Conservation (phyloP, 495 filamentous ascomycete genomes). For the Cairneyella variabilis region DNA sequence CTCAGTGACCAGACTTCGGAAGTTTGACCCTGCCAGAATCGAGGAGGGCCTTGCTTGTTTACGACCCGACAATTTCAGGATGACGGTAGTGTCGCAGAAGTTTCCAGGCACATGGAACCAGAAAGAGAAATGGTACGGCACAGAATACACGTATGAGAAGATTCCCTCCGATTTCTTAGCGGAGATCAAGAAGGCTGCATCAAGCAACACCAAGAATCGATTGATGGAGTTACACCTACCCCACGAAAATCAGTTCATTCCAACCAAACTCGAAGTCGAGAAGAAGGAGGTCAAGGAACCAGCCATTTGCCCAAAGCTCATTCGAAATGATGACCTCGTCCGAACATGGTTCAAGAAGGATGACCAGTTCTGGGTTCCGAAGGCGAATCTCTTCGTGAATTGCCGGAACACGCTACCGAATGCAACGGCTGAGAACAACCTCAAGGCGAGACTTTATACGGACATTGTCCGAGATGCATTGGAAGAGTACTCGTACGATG, state of each 20-base stretch:
- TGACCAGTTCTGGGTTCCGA: slow-evolving; percentile 97
- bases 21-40: slow-evolving; percentile 74
- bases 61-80: slow-evolving; percentile 83
- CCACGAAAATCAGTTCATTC: slow-evolving; percentile 94
- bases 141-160: slow-evolving; percentile 82
- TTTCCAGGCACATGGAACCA: slow-evolving; percentile 80
- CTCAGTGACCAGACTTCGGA: slow-evolving; percentile 46
- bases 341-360: slow-evolving; percentile 99
- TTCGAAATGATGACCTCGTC: slow-evolving; percentile 78
- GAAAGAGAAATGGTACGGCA: slow-evolving; percentile 97
- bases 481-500: slow-evolving; percentile 94
- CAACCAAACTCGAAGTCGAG: slow-evolving; percentile 88
- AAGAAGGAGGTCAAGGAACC: slow-evolving; percentile 82
- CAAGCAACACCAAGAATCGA: slow-evolving; percentile 52
- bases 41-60: slow-evolving; percentile 70
- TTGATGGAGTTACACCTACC: slow-evolving; percentile 77
- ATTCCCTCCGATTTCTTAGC: slow-evolving; percentile 73
- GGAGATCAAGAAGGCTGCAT: slow-evolving; percentile 60
- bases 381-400: slow-evolving; percentile 77
- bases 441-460: slow-evolving; percentile 78
- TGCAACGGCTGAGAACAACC: slow-evolving; percentile 69
- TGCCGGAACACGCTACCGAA: slow-evolving; percentile 74
- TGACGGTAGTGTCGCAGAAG: slow-evolving; percentile 76
- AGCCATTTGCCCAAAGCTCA: slow-evolving; percentile 70
- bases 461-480: slow-evolving; percentile 87